Evolutionary conservation across 2,329 filamentous ascomycete species (phyloP), one percentile per base, ranked within the genome.

Genomic region (Dactylellina cionopaga): DNA sequence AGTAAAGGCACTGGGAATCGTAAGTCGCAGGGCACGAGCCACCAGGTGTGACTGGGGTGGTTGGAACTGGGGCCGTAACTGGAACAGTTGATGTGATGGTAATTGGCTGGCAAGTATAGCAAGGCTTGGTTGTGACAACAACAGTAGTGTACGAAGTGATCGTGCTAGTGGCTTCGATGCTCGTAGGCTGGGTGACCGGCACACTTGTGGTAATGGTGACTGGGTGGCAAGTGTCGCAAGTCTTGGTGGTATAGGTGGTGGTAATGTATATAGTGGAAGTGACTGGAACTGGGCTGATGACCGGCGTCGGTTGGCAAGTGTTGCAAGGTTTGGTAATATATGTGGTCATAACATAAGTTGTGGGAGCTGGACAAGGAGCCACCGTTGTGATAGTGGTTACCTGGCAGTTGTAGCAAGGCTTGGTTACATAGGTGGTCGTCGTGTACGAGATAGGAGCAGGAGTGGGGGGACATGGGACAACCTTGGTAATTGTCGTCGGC

Each of bases 41-140:
- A 22, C 33, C 52, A 10, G 24, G 13, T 5, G 41, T 24, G 9
- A 33, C 52, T 9, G 51, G 39, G 17, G 37, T 5, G 15, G 56
- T 19, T 62, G 56, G 19, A 22, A 35, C 22, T 27, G 55, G 56
- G 4, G 52, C 44, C 2, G 52, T 58, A n/a, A 43, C 52, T 13
- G 58, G 58, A 33, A 39, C 44, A 13, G 58, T 63, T 19, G 62
- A 24, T n/a, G 54, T 68, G 27, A 59, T 24, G 3, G 63, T 68
- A 19, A 35, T 68, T 35, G 54, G 63, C 7, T 59, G 37, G 19
- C 63, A 68, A 25, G 46, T 51, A 6, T 68, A 24, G 15, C 63
- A 68, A 29, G 44, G 25, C 35, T 68, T 51, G 5, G 63, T 68
- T n/a, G 63, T 68, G 35, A 68, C 25, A 3, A 54, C 27, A 9